A percentile compares a stretch with the other conserved stretches of the same genome.
These are phyloP conservation scores for Saturnispora silvae DNA, from an alignment of 805 yeast species.

Conservation along the genomic window DNA sequence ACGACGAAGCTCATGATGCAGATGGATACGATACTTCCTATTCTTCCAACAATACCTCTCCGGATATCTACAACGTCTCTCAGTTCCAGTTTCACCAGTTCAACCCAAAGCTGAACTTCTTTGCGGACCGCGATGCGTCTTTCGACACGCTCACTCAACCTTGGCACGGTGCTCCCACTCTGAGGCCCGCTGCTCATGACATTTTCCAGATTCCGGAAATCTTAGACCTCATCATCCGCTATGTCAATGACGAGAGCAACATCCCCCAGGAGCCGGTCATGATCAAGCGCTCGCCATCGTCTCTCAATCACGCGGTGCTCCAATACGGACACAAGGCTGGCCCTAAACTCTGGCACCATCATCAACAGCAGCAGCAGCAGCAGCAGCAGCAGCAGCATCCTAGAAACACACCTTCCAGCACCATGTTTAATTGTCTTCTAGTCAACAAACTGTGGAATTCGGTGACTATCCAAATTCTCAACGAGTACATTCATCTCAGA, in stretches of 20 bases:
- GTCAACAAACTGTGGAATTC: slow-evolving; percentile 62
- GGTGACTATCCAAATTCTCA: slow-evolving; percentile 43
- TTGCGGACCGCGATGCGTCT: slow-evolving; percentile 2
- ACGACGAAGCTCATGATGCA: slow-evolving; percentile 3
- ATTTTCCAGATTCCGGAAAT: slow-evolving; percentile 76
- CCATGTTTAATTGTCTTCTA: slow-evolving; percentile 49
- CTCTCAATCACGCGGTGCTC: slow-evolving; percentile 53
- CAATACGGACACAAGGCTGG: slow-evolving; percentile 33
- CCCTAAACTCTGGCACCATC: slow-evolving; percentile 32
- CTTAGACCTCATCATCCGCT: slow-evolving; percentile 44
- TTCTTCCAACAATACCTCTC: slow-evolving; percentile 4
- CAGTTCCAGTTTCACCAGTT: neutral
- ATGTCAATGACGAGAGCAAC: slow-evolving; percentile 41
- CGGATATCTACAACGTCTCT: neutral
- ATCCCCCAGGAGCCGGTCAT: slow-evolving; percentile 58
- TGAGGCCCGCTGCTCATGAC: neutral
- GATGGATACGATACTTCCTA: slow-evolving; percentile 3
- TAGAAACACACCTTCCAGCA: slow-evolving; percentile 16
- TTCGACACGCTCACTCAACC: no score
- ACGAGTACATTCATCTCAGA: slow-evolving; percentile 45
- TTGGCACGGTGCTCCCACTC: neutral
- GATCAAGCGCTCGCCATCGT: slow-evolving; percentile 56
- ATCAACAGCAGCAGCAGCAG: slow-evolving; percentile 1
- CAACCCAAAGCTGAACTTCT: slow-evolving; percentile 2
- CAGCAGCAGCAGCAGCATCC: neutral